Evolutionary conservation across 331 rosid genomes (phyloP).

Genomic region (Dryas integrifolia): DNA sequence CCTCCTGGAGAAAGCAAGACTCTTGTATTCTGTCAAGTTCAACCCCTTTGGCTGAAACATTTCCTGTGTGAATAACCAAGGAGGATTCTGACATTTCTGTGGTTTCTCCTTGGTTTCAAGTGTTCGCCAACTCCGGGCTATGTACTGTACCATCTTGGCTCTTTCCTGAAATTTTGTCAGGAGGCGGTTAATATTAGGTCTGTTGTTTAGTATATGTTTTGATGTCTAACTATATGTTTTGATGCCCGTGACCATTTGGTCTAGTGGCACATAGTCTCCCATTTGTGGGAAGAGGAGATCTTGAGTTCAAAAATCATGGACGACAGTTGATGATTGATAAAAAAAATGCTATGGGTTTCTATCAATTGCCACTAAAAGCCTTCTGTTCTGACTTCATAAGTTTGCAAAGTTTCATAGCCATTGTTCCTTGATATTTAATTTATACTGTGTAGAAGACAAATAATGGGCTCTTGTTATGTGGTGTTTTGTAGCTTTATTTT

Average conservation of each 20-base stretch:
- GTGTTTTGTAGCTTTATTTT: background rate
- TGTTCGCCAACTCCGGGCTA: background rate
- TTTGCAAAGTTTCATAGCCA: background rate
- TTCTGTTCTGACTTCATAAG: background rate
- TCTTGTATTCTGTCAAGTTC: background rate
- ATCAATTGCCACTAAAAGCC: background rate
- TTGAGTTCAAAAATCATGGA: too few relatives aligned
- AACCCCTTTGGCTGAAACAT: background rate
- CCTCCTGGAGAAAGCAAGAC: background rate
- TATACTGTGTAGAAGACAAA: background rate
- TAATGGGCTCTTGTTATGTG: background rate
- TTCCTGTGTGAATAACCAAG: background rate
- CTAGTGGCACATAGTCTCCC: too few relatives aligned
- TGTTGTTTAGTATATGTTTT: too few relatives aligned
- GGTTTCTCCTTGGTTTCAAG: background rate
- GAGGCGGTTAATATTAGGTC: background rate
- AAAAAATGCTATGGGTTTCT: background rate
- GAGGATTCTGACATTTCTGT: background rate
- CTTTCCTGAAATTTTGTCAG: background rate
- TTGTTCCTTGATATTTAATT: background rate
- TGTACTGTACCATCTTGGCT: background rate
- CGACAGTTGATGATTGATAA: too few relatives aligned
- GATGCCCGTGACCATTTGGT: background rate
- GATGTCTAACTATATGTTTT: too few relatives aligned
- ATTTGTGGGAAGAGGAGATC: too few relatives aligned